phyloP scores from a whole-genome alignment of 2,329 filamentous ascomycete genomes.

The Rugonectria rugulosa region DNA sequence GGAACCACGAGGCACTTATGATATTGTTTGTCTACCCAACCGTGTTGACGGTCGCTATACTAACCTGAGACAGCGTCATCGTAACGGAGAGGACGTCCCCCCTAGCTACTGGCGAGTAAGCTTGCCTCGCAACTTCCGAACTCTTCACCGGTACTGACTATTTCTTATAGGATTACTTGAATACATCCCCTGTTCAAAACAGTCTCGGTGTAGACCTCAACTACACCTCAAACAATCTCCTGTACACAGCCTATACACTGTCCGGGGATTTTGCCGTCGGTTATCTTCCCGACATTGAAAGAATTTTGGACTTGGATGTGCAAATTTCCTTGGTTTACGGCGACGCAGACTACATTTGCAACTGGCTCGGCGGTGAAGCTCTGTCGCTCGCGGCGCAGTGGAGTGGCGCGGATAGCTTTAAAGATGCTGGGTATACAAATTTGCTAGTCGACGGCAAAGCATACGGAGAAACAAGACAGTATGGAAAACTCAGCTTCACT shows the following conservation, averaged over 20 bases:
- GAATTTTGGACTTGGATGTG: conserved; percentile 14
- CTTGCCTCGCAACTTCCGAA: not conserved
- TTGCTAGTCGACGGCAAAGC: conserved; percentile 10
- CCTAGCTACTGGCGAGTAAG: conserved; percentile 18
- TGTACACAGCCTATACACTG: conserved; percentile 13
- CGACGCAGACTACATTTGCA: conserved; percentile 25
- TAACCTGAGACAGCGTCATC: not conserved
- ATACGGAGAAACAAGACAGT: conserved; percentile 21
- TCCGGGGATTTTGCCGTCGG: conserved; percentile 15
- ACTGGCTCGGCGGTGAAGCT: conserved; percentile 22
- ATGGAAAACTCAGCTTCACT: conserved; percentile 20
- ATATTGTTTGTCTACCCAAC: conserved; percentile 9
- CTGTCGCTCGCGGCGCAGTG: conserved; percentile 13
- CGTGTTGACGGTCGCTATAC: not conserved
- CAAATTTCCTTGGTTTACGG: conserved; percentile 18
- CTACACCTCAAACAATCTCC: conserved; percentile 18
- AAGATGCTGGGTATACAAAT: conserved; percentile 14
- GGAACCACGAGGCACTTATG: conserved; percentile 21
- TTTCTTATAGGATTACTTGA: conserved; percentile 15
- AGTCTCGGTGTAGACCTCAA: conserved; percentile 18
- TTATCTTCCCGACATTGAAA: conserved; percentile 14
- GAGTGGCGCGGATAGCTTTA: conserved; percentile 1
- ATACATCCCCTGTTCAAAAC: conserved; percentile 15
- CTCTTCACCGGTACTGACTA: not conserved
- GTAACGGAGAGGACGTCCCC: conserved; percentile 10